Evolutionary conservation across 495 filamentous ascomycete species (phyloP).

Genomic region (Pyronema omphalodes): DNA sequence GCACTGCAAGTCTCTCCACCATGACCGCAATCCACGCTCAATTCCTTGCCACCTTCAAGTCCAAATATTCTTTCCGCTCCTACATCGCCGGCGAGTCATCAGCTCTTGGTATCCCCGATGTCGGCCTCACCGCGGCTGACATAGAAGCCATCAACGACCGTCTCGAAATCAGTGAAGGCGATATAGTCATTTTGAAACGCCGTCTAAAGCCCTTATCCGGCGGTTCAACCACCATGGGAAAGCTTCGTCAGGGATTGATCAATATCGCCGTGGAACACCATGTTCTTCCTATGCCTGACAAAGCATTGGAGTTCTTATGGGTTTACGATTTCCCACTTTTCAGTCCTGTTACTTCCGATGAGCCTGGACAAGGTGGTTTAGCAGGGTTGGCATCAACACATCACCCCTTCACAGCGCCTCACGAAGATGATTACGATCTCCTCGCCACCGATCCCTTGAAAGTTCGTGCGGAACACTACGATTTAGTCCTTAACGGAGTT

Average conservation of each 20-base stretch:
- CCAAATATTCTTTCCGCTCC: background rate
- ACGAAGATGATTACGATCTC: slow-evolving; percentile 52
- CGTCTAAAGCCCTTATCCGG: slow-evolving; percentile 20
- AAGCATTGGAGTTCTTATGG: slow-evolving; percentile 57
- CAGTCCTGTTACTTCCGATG: slow-evolving; percentile 38
- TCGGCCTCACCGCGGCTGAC: slow-evolving; percentile 58
- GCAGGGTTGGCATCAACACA: slow-evolving; percentile 77
- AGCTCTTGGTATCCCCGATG: slow-evolving; percentile 19
- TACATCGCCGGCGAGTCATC: slow-evolving; percentile 1
- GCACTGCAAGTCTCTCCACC: background rate
- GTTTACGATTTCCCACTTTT: slow-evolving; percentile 83
- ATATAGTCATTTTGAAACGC: background rate
- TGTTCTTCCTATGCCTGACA: slow-evolving; percentile 35
- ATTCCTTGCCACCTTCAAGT: background rate
- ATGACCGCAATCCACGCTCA: background rate
- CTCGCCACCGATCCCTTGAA: slow-evolving; percentile 52
- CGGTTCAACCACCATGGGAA: slow-evolving; percentile 64
- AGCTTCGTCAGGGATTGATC: slow-evolving; percentile 53
- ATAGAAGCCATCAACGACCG: slow-evolving; percentile 1
- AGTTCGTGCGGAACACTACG: slow-evolving; percentile 70
- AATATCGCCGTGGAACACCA: slow-evolving; percentile 40
- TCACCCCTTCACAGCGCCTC: slow-evolving; percentile 88
- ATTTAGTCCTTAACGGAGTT: slow-evolving; percentile 86
- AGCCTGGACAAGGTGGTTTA: slow-evolving; percentile 65
- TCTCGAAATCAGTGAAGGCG: background rate